phyloP scores from a whole-genome alignment of 2,329 filamentous ascomycete genomes.

The Metarhizium sp. region DNA sequence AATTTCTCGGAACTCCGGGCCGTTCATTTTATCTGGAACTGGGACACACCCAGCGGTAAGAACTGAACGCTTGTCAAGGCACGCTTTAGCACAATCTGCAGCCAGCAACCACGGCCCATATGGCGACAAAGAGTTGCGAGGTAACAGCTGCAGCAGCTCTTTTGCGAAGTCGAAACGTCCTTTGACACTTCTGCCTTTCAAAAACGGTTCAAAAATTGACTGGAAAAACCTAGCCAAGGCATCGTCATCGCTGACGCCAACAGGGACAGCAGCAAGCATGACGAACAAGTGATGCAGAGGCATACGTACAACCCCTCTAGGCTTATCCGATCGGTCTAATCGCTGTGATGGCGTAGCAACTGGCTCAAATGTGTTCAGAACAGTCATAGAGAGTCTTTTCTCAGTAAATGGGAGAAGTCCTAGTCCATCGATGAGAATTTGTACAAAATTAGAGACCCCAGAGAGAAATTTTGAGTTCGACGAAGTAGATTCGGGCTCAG shows the following conservation, averaged over 20 bases:
- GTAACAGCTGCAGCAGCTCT: constrained; percentile 41
- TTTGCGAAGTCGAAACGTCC: constrained; percentile 35
- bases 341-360: constrained; percentile 59
- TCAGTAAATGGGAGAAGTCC: constrained; percentile 55
- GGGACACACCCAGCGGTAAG: background rate
- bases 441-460: constrained; percentile 41
- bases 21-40: constrained; percentile 36
- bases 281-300: constrained; percentile 59
- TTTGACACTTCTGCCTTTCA: constrained; percentile 37
- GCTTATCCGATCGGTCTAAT: constrained; percentile 40
- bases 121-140: constrained; percentile 33
- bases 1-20: constrained; percentile 61
- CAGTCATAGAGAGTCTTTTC: constrained; percentile 42
- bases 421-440: constrained; percentile 39
- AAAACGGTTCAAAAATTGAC: constrained; percentile 48
- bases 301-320: constrained; percentile 40
- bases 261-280: constrained; percentile 44
- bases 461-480: constrained; percentile 42
- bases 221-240: constrained; percentile 36
- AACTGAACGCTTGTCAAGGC: constrained; percentile 25
- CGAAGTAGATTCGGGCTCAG: background rate
- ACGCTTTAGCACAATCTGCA: constrained; percentile 34
- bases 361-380: constrained; percentile 49
- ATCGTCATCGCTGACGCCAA: constrained; percentile 37
- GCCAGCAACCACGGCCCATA: constrained; percentile 43